These are phyloP conservation scores for Phyllosticta citriasiana DNA, from an alignment of 2,329 filamentous ascomycete genomes.

Conservation along the genomic window DNA sequence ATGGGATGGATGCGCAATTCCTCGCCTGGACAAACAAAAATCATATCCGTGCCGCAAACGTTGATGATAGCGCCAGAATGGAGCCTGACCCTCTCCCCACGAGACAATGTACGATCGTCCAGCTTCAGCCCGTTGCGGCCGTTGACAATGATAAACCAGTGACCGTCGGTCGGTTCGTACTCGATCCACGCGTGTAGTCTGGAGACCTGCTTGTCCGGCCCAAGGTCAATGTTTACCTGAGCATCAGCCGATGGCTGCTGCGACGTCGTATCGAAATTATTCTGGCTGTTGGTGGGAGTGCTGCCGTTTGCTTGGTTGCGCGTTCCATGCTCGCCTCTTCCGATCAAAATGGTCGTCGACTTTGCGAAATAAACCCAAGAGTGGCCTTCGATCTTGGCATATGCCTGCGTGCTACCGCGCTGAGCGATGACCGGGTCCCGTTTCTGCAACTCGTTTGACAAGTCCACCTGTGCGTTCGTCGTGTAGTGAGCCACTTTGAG, in stretches of 20 bases:
- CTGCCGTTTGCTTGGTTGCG: constrained; percentile 19
- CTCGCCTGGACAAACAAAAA: constrained; percentile 85
- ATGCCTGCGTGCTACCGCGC: constrained; percentile 46
- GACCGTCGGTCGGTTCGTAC: constrained; percentile 36
- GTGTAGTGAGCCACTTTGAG: constrained; percentile 37
- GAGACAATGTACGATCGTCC: constrained; percentile 61
- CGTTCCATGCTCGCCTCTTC: constrained; percentile 39
- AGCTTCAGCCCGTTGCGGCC: constrained; percentile 86
- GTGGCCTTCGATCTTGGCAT: constrained; percentile 70
- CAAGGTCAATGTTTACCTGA: constrained; percentile 72
- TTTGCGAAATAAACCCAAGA: constrained; percentile 82
- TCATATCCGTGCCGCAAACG: constrained; percentile 91
- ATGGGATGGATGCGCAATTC: constrained; percentile 57
- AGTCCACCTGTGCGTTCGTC: constrained; percentile 48
- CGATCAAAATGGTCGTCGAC: constrained; percentile 65
- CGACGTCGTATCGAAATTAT: constrained; percentile 5
- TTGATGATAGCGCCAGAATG: constrained; percentile 85
- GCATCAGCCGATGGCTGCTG: constrained; percentile 16
- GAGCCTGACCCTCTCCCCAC: constrained; percentile 55
- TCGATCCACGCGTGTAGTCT: constrained; percentile 40
- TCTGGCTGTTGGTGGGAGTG: constrained; percentile 14
- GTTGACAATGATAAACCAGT: constrained; percentile 79
- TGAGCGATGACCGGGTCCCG: constrained; percentile 25
- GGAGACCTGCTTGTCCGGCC: constrained; percentile 41
- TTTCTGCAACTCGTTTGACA: constrained; percentile 41